These are phyloP conservation scores for Chenopodium suecicum DNA, from an alignment of 148 eudicot genomes.

Conservation along the genomic window DNA sequence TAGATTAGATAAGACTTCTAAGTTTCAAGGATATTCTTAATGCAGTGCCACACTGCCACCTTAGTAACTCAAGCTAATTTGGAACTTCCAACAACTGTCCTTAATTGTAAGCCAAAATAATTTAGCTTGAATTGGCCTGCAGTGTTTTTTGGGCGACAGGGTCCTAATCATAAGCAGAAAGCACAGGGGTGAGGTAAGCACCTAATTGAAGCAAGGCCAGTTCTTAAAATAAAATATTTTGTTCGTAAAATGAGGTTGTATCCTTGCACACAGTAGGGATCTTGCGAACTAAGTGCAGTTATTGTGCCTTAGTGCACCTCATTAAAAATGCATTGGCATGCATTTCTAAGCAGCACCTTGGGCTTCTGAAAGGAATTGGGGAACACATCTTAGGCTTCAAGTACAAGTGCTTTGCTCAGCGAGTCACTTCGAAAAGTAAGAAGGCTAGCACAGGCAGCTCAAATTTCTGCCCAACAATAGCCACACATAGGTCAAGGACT, in stretches of 20 bases:
- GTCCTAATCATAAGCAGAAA: background rate
- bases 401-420: background rate
- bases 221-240: too few relatives aligned
- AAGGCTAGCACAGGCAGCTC: background rate
- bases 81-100: background rate
- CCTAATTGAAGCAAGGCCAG: too few relatives aligned
- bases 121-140: background rate
- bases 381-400: background rate
- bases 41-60: background rate
- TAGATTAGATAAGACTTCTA: background rate
- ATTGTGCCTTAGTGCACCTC: too few relatives aligned
- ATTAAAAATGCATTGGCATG: too few relatives aligned
- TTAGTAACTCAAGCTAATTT: background rate
- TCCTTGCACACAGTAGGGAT: too few relatives aligned
- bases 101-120: background rate
- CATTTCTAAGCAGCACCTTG: background rate
- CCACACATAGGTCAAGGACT: background rate
- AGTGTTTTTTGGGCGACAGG: background rate
- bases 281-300: too few relatives aligned
- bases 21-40: background rate
- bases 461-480: background rate
- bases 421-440: background rate
- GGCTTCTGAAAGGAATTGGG: background rate
- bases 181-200: too few relatives aligned
- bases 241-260: too few relatives aligned